Percentiles rank a stretch among this genome's conserved stretches.
Evolutionary conservation across 176 grass and related monocot genomes (phyloP).

Genomic region (Microstegium vimineum): DNA sequence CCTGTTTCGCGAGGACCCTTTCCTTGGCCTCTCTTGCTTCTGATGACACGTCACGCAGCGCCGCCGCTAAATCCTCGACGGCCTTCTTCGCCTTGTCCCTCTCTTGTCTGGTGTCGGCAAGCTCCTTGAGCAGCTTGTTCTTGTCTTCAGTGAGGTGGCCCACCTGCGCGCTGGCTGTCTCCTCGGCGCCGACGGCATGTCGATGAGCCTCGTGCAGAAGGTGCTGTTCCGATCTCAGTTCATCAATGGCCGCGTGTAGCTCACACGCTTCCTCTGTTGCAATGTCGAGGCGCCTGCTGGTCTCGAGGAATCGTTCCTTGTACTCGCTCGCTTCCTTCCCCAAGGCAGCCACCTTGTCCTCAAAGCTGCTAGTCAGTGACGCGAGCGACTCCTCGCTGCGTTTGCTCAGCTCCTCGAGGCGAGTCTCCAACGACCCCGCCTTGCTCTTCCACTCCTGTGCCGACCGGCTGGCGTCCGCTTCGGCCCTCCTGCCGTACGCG

Average conservation of each 20-base stretch:
- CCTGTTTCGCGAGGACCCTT: constrained; percentile 45
- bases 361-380: constrained; percentile 32
- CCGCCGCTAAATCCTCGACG: no score
- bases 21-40: constrained; percentile 75
- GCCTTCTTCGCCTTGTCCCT: constrained; percentile 60
- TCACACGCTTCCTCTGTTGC: constrained; percentile 3
- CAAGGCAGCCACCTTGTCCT: constrained; percentile 33
- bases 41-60: constrained; percentile 54
- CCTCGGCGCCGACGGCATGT: no score
- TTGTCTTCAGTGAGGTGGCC: constrained; percentile 45
- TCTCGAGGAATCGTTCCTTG: constrained; percentile 39
- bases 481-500: background rate
- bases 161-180: no score
- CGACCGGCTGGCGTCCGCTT: constrained; percentile 46
- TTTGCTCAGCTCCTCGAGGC: constrained; percentile 27
- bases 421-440: constrained; percentile 32
- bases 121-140: constrained; percentile 43
- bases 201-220: constrained; percentile 30
- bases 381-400: constrained; percentile 41
- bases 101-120: constrained; percentile 44
- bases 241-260: constrained; percentile 30
- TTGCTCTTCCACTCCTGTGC: constrained; percentile 61
- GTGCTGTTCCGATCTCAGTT: constrained; percentile 37
- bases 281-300: constrained; percentile 27
- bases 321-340: constrained; percentile 39